These are phyloP conservation scores for Boletus rubropictus DNA, from an alignment of 768 basidiomycete genomes.

Conservation along the genomic window DNA sequence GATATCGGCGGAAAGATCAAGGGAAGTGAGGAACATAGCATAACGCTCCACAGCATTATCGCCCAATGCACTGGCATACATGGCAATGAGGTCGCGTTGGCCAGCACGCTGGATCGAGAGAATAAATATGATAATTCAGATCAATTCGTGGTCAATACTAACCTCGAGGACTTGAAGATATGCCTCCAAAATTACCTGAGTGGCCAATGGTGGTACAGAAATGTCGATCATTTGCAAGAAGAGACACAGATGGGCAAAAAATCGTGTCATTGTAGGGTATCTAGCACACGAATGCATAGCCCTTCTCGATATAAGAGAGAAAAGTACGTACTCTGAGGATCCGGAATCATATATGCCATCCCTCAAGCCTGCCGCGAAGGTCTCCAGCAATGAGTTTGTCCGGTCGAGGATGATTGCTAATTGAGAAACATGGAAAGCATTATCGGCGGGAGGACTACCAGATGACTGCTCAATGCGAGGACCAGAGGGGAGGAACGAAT, in stretches of 20 bases:
- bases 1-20: conserved; percentile 58
- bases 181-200: conserved; percentile 78
- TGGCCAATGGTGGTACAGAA: conserved; percentile 64
- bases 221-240: conserved; percentile 80
- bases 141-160: conserved; percentile 8
- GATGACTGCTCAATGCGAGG: conserved; percentile 2
- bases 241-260: conserved; percentile 91
- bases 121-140: background rate
- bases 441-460: conserved; percentile 52
- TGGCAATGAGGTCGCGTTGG: conserved; percentile 80
- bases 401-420: conserved; percentile 68
- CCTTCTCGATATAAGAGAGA: conserved; percentile 1
- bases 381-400: conserved; percentile 62
- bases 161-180: conserved; percentile 89
- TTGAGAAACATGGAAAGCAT: conserved; percentile 81
- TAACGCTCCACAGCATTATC: conserved; percentile 91
- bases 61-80: conserved; percentile 88
- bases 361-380: conserved; percentile 54
- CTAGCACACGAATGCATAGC: conserved; percentile 31
- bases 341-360: conserved; percentile 44
- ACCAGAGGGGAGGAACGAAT: background rate
- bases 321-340: conserved; percentile 51
- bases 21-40: conserved; percentile 79
- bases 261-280: conserved; percentile 71
- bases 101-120: conserved; percentile 51